Evolutionary conservation across 164 flowering plant genomes (phyloP).

Genomic region (Akebia trifoliata): DNA sequence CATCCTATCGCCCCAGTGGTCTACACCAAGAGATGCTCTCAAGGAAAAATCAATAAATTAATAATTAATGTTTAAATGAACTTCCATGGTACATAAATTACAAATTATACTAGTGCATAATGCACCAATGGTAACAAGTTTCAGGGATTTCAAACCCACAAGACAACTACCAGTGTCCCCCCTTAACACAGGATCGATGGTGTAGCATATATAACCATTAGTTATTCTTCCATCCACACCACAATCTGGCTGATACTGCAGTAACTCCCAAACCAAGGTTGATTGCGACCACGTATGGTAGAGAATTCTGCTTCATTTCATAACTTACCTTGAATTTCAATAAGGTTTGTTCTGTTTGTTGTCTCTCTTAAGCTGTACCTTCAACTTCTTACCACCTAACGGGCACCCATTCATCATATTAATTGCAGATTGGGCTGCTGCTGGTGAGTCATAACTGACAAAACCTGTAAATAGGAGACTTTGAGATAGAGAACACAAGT

Average conservation of each 20-base stretch:
- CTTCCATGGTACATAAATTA: constrained; percentile 59
- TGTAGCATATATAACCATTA: constrained; percentile 18
- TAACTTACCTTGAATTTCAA: constrained; percentile 33
- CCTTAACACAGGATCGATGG: constrained; percentile 28
- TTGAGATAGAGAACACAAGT: not conserved
- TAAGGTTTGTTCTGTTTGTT: constrained; percentile 77
- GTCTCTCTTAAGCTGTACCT: constrained; percentile 97
- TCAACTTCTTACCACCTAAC: constrained; percentile 91
- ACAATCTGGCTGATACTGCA: constrained; percentile 20
- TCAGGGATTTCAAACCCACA: constrained; percentile 26
- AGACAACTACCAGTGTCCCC: constrained; percentile 30
- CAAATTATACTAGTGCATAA: constrained; percentile 36
- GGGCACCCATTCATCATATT: constrained; percentile 84
- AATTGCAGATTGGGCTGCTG: constrained; percentile 87
- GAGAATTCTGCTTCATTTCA: constrained; percentile 26
- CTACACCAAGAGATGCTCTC: constrained; percentile 11
- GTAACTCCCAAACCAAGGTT: constrained; percentile 25
- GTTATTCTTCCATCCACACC: constrained; percentile 31
- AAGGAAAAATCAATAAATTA: constrained; percentile 59
- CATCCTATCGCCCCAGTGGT: constrained; percentile 1
- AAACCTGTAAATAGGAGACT: constrained; percentile 59
- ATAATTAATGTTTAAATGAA: constrained; percentile 49
- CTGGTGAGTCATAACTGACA: constrained; percentile 87
- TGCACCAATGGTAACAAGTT: constrained; percentile 55
- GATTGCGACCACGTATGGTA: constrained; percentile 18